Base-by-base conservation (phyloP, 176 grass and related monocot genomes). In the Raddia guianensis region DNA sequence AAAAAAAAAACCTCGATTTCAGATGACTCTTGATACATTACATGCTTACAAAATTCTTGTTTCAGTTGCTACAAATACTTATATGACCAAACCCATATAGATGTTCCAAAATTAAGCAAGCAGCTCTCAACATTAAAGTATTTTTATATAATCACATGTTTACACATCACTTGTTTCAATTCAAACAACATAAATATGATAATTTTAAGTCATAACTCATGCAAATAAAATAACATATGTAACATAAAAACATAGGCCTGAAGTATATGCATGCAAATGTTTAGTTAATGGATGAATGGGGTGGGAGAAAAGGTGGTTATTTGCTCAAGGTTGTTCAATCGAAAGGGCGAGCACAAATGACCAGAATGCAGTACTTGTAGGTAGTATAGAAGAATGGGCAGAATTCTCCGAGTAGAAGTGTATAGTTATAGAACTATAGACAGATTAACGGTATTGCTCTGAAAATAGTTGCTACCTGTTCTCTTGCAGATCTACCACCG, bases 81-180 rank as follows among this genome's bases (percentile, higher is more conserved):
- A 27, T 27, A 27, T 27, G 27, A 27, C 27, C 27, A 27, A 27
- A 27, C 27, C 27, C 27, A 27, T 27, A 27, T 27, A 27, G 27
- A 27, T 27, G 27, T n/a, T n/a, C n/a, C 27, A 27, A 27, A 27
- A 27, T 27, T 27, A 27, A 27, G 27, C n/a, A n/a, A n/a, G n/a
- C n/a, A n/a, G n/a, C n/a, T n/a, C n/a, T n/a, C n/a, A n/a, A n/a
- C n/a, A n/a, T n/a, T n/a, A n/a, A n/a, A n/a, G 32, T 11, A 6
- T 13, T 16, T 12, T n/a, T 16, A 18, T 21, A 75, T 82, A 64
- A 72, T 65, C 76, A 61, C 48, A 77, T 63, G 56, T 47, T 12
- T 6, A 53, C 8, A 40, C 37, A 77, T 14, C 59, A 68, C 5
- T 16, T 71, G 64, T 61, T 50, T 70, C 18, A 52, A 2, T 40